Percentiles rank a stretch among this genome's conserved stretches.
These are phyloP conservation scores for Achaetomium macrosporum DNA, from an alignment of 2,329 filamentous ascomycete species.

Conservation along the genomic window DNA sequence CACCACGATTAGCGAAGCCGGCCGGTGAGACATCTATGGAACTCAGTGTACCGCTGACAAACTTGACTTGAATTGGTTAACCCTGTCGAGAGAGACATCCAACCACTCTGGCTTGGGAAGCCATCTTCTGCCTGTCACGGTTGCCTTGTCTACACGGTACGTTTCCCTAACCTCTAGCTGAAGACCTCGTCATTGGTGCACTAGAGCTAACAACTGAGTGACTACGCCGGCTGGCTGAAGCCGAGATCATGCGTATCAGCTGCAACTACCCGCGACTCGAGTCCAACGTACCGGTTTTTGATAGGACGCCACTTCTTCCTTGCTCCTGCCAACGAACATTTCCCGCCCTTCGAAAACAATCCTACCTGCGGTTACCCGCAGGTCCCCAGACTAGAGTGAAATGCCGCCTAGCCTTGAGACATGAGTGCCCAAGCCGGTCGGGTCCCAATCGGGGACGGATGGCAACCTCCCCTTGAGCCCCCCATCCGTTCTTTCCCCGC, in stretches of 20 bases:
- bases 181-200: background rate
- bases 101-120: background rate
- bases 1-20: constrained; percentile 9
- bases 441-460: constrained; percentile 4
- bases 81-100: background rate
- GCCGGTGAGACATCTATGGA: constrained; percentile 11
- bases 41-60: background rate
- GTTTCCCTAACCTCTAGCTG: background rate
- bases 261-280: constrained; percentile 12
- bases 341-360: constrained; percentile 11
- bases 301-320: constrained; percentile 11
- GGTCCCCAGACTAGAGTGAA: background rate
- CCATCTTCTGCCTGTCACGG: background rate
- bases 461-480: background rate
- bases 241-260: constrained; percentile 9
- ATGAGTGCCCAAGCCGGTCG: constrained; percentile 3
- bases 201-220: background rate
- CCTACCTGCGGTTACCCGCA: constrained; percentile 11
- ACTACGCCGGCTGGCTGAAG: constrained; percentile 1
- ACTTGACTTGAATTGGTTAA: background rate
- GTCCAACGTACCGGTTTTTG: background rate
- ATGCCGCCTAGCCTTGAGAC: background rate
- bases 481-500: background rate
- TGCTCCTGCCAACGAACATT: constrained; percentile 11
- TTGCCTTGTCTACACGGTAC: background rate